Conservation (phyloP, 352 stramenopile genomes). For the Pythium folliculosum region DNA sequence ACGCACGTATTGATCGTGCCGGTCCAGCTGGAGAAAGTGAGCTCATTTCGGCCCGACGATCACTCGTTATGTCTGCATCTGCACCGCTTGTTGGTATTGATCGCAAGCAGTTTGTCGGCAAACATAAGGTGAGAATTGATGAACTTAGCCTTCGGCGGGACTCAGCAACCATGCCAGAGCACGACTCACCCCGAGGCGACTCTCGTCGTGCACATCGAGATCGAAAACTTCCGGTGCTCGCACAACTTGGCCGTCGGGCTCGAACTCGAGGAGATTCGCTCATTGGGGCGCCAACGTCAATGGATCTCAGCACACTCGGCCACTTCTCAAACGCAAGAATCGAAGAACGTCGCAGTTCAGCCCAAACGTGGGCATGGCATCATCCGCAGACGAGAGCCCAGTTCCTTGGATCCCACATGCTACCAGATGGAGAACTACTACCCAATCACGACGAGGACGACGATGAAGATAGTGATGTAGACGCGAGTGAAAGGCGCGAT, state of each 20-base stretch:
- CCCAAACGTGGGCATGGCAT: slow-evolving; percentile 62
- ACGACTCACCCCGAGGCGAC: not conserved
- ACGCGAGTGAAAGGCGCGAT: slow-evolving; percentile 20
- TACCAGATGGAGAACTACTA: not conserved
- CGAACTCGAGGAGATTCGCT: slow-evolving; percentile 30
- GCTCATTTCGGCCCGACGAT: not conserved
- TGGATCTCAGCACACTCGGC: slow-evolving; percentile 38
- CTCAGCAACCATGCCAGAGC: not conserved
- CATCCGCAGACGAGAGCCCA: slow-evolving; percentile 4
- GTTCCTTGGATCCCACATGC: not conserved
- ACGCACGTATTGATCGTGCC: not conserved
- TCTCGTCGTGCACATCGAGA: slow-evolving; percentile 1
- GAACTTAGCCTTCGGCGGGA: not conserved
- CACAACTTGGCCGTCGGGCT: slow-evolving; percentile 16
- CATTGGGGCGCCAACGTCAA: slow-evolving; percentile 37
- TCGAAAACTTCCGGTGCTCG: slow-evolving; percentile 14
- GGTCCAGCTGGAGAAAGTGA: not conserved
- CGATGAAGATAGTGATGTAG: slow-evolving; percentile 16
- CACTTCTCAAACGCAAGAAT: slow-evolving; percentile 57
- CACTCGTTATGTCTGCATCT: slow-evolving; percentile 7
- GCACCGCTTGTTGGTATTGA: not conserved
- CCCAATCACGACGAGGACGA: not conserved
- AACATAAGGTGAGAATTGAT: not conserved
- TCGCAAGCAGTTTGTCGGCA: not conserved
- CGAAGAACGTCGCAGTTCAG: slow-evolving; percentile 44